These are phyloP conservation scores for Sugiyamaella valdiviana DNA, from an alignment of 805 yeast species.

Conservation along the genomic window DNA sequence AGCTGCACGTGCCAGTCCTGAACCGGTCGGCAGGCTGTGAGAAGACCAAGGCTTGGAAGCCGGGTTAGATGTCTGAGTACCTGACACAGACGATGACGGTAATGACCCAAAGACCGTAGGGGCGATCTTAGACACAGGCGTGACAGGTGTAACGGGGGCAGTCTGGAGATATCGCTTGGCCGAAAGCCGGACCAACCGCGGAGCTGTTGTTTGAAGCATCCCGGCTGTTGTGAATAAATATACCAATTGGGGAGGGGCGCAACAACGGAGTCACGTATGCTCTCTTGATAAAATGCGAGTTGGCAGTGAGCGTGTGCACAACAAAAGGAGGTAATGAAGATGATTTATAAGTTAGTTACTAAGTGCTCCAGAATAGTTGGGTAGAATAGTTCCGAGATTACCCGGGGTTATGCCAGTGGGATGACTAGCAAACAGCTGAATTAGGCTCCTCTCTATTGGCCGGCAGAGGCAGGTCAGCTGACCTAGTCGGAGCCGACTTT, in stretches of 20 bases:
- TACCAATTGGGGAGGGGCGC: not conserved
- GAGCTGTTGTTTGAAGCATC: not conserved
- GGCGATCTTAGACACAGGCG: slow-evolving; percentile 9
- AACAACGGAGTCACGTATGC: no score
- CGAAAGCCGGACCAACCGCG: slow-evolving; percentile 6
- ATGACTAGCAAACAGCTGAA: not conserved
- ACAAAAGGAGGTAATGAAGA: no score
- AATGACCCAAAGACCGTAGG: slow-evolving; percentile 12
- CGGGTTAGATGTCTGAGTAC: not conserved
- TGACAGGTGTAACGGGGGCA: slow-evolving; percentile 2
- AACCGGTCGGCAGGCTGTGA: slow-evolving; percentile 9
- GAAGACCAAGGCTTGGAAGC: slow-evolving; percentile 10
- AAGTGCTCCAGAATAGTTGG: no score
- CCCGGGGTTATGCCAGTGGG: slow-evolving; percentile 1
- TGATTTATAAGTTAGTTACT: no score
- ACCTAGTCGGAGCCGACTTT: not conserved
- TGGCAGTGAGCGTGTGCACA: no score
- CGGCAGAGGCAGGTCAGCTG: not conserved
- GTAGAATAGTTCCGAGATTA: not conserved
- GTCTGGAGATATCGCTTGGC: slow-evolving; percentile 14
- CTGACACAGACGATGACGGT: slow-evolving; percentile 11
- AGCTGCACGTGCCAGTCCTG: slow-evolving; percentile 6
- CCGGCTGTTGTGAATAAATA: slow-evolving; percentile 1
- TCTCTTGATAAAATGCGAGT: no score
- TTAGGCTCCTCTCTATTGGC: not conserved